phyloP scores from a whole-genome alignment of 192 early-diverging fungal genomes.

The Backusella sp. region DNA sequence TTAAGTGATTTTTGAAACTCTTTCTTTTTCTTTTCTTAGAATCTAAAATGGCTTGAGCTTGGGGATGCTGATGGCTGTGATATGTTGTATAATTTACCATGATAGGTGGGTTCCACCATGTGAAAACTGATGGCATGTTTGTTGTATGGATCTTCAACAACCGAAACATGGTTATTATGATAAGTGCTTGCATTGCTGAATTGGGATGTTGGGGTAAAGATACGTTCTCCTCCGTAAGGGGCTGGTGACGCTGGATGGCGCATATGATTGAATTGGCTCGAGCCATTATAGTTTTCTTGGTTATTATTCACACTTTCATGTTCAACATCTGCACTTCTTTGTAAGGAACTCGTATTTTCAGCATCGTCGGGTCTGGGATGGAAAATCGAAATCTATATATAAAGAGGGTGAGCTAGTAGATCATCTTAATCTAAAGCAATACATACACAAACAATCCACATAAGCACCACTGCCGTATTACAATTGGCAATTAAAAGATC shows the following conservation, averaged over 20 bases:
- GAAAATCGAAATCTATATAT: slow-evolving; percentile 21
- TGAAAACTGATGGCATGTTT: neutral
- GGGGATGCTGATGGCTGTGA: neutral
- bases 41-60: neutral
- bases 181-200: neutral
- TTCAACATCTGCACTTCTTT: neutral
- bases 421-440: neutral
- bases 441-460: slow-evolving; percentile 33
- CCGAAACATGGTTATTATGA: neutral
- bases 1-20: neutral
- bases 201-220: neutral
- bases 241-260: slow-evolving; percentile 16
- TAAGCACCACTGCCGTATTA: slow-evolving; percentile 21
- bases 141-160: neutral
- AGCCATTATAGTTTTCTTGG: neutral
- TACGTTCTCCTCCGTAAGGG: neutral
- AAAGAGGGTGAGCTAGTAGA: neutral
- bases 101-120: neutral
- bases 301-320: neutral
- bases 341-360: neutral
- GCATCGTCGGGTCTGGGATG: slow-evolving; percentile 12
- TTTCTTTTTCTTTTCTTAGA: neutral
- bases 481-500: slow-evolving; percentile 30
- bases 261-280: neutral
- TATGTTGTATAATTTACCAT: neutral